phyloP scores from a whole-genome alignment of 129 eudicot genomes.

The Oenanthe sinensis region DNA sequence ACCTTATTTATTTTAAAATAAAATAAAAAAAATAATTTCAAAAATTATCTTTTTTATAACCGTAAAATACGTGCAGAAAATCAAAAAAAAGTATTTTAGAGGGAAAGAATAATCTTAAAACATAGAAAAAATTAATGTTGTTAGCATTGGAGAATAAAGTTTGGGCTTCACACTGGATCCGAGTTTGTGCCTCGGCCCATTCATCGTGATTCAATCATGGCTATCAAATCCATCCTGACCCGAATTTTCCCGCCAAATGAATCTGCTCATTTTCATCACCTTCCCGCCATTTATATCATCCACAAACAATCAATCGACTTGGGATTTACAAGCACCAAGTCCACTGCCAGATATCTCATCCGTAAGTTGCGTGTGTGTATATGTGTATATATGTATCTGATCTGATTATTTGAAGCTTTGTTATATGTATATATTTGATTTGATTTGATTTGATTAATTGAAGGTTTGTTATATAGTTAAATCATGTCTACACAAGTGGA shows the following conservation, averaged over 20 bases:
- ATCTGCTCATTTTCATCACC: background rate
- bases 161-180: too few relatives aligned
- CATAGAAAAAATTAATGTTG: too few relatives aligned
- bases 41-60: too few relatives aligned
- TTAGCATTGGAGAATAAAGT: too few relatives aligned
- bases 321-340: background rate
- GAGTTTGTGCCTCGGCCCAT: too few relatives aligned
- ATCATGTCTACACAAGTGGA: slow-evolving; percentile 47
- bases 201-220: too few relatives aligned
- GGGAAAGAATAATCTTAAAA: too few relatives aligned
- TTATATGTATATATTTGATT: background rate
- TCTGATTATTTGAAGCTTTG: background rate
- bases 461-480: background rate
- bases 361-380: background rate
- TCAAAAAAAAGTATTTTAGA: too few relatives aligned
- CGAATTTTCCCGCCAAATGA: background rate
- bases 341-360: background rate
- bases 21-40: too few relatives aligned
- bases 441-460: background rate
- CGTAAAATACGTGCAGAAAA: too few relatives aligned
- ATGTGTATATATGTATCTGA: background rate
- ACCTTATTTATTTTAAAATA: too few relatives aligned
- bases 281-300: background rate
- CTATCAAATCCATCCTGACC: too few relatives aligned
- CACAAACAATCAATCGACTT: background rate